A percentile compares a stretch with the other conserved stretches of the same genome.
These are phyloP conservation scores for Monosporascus sp. DNA, from an alignment of 2,329 filamentous ascomycete species.

Conservation along the genomic window DNA sequence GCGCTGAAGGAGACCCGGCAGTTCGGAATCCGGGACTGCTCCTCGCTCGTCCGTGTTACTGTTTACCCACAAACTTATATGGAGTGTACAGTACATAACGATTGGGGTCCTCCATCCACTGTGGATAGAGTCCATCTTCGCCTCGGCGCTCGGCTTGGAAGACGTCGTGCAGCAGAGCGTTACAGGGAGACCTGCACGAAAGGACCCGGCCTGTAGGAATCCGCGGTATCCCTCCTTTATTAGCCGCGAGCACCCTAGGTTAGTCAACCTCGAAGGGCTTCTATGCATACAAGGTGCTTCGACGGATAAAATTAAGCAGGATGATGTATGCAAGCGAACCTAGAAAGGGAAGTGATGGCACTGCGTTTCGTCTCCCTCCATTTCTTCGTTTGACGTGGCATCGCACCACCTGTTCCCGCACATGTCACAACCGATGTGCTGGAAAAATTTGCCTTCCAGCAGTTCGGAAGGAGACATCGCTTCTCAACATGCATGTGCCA, in stretches of 20 bases:
- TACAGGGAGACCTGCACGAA: neutral
- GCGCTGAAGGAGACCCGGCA: neutral
- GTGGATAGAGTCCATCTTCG: neutral
- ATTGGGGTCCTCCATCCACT: neutral
- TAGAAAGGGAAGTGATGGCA: neutral
- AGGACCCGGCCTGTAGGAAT: neutral
- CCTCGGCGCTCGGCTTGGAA: neutral
- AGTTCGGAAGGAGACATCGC: neutral
- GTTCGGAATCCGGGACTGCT: neutral
- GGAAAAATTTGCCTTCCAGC: neutral
- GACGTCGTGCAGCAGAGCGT: neutral
- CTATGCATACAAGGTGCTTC: neutral
- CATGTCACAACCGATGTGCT: neutral
- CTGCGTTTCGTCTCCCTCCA: neutral
- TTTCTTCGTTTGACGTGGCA: neutral
- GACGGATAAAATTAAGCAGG: neutral
- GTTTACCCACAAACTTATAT: neutral
- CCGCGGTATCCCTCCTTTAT: neutral
- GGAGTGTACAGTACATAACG: neutral
- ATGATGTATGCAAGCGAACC: neutral
- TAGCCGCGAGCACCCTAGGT: neutral
- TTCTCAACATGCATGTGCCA: neutral
- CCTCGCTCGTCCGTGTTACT: neutral
- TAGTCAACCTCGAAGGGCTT: neutral
- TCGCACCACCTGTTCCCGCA: neutral